Percentiles rank a stretch among this genome's conserved stretches.
Conservation (phyloP, 306 rosid species). For the Castanopsis chinensis region DNA sequence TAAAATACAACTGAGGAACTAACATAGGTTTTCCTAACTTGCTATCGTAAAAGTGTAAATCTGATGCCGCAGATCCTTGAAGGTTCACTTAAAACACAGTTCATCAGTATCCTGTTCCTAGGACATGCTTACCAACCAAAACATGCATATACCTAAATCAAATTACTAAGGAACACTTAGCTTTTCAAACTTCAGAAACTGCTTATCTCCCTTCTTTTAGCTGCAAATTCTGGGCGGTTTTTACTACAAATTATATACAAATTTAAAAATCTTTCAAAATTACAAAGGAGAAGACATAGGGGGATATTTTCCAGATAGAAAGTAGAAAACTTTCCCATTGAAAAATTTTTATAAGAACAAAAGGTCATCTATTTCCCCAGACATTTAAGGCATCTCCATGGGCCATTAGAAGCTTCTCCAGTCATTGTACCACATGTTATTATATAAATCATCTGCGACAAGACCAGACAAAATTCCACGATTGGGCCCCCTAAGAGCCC, state of each 20-base stretch:
- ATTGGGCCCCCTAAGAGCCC: neutral
- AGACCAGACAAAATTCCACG: neutral
- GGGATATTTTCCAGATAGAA: no score
- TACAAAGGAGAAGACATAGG: no score
- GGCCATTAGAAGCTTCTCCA: neutral
- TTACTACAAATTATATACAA: no score
- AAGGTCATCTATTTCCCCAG: neutral
- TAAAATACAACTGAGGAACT: conserved; percentile 1
- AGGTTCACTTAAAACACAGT: neutral
- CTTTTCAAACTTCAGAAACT: conserved; percentile 4
- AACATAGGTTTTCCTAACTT: conserved; percentile 5
- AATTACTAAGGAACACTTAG: neutral
- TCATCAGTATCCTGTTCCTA: neutral
- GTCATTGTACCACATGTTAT: conserved; percentile 8
- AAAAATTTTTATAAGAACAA: neutral
- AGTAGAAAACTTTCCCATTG: neutral
- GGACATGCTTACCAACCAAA: neutral
- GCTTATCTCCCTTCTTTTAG: neutral
- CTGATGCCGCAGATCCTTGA: neutral
- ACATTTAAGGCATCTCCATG: neutral
- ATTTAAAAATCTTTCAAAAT: no score
- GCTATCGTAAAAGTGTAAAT: neutral
- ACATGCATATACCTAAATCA: conserved; percentile 5
- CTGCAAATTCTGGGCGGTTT: neutral
- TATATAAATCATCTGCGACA: neutral